Evolutionary conservation across 352 stramenopile species (phyloP), one percentile per base, ranked within the genome.

Genomic region (Thraustotheca clavata): DNA sequence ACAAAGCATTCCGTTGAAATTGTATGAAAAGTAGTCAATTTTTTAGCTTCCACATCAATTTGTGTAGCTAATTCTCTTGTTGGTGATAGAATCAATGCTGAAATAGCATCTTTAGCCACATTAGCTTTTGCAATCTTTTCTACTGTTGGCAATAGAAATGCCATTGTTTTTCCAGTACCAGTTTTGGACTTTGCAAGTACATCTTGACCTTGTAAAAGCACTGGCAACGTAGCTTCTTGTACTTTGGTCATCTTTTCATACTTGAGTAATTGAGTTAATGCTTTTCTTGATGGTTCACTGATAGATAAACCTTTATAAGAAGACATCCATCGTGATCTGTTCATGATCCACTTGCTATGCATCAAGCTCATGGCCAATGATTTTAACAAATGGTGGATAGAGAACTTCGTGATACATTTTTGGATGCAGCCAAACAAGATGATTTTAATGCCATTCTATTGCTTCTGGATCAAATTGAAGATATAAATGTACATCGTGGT

Each of bases 171-270:
- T 22, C 89, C 89, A 34, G 87, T 96, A 35, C 89, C 89, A 7
- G 89, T 97, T 67, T 85, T 83, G 9, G 87, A 80, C 71, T 96
- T 96, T 16, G 80, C 91, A 38, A 98, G 75, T 52, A 98, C 75
- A 75, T 97, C 93, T 40, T 85, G 81, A 47, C 94, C 93, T 47
- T 78, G 60, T 12, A 83, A 54, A 47, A 87, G 80, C 26, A 76
- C 62, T 24, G 79, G 67, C 69, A 96, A 94, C 63, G 91, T 90
- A 54, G 87, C 75, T 41, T 82, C 81, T 73, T 98, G 91, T 31
- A 97, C 82, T 61, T 90, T 73, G 6, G 91, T 98, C 70, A 97
- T 90, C 18, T 73, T 74, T 66, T 91, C 75, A 59, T 94, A 95
- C 50, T 86, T 76, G 60, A 97, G 78, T 27, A 89, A 79, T 57